These are phyloP conservation scores for Daldinia childiae DNA, from an alignment of 495 filamentous ascomycete species.

Conservation along the genomic window DNA sequence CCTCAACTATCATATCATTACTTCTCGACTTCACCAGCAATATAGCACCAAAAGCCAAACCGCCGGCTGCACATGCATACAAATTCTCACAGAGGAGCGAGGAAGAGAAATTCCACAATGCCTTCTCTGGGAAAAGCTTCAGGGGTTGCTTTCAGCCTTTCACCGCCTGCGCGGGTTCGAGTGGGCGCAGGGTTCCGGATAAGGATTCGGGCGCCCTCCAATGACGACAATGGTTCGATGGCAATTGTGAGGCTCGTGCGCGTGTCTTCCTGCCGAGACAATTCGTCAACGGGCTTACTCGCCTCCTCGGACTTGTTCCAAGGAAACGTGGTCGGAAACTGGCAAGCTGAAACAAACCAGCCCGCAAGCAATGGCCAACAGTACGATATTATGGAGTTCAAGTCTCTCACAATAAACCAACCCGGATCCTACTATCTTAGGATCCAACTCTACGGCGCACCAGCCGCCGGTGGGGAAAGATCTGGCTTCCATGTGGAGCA, in stretches of 20 bases:
- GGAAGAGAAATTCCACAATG: slow-evolving; percentile 9
- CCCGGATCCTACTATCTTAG: slow-evolving; percentile 17
- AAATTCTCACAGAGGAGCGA: background rate
- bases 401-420: slow-evolving; percentile 8
- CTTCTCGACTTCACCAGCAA: background rate
- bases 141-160: slow-evolving; percentile 10
- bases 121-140: slow-evolving; percentile 8
- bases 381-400: slow-evolving; percentile 28
- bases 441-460: slow-evolving; percentile 27
- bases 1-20: background rate
- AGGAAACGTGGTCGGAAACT: slow-evolving; percentile 26
- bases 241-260: slow-evolving; percentile 16
- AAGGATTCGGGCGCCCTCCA: slow-evolving; percentile 20
- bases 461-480: slow-evolving; percentile 6
- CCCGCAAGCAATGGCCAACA: slow-evolving; percentile 8
- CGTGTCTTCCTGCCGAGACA: background rate
- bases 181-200: slow-evolving; percentile 17
- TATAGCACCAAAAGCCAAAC: background rate
- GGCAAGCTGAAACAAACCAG: slow-evolving; percentile 2
- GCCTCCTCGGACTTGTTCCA: slow-evolving; percentile 7
- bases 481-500: slow-evolving; percentile 21
- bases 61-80: slow-evolving; percentile 2
- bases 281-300: background rate
- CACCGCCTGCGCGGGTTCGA: slow-evolving; percentile 15
- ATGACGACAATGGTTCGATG: slow-evolving; percentile 23